Base-by-base conservation (phyloP, 2,329 filamentous ascomycete species). In the Cryphonectria carpinicola region DNA sequence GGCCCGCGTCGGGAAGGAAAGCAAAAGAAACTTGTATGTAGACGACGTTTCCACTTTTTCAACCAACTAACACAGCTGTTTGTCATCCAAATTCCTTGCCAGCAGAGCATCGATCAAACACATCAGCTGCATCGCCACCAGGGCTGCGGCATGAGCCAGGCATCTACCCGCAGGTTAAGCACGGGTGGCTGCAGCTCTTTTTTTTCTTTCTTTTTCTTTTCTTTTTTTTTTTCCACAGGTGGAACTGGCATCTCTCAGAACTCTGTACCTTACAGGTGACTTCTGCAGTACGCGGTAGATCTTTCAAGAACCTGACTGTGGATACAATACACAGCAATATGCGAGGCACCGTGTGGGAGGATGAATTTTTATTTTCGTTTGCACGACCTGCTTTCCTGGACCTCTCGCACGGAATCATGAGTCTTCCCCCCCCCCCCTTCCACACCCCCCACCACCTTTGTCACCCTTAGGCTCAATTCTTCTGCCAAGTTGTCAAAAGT, bases 351-450 rank as follows among this genome's bases (percentile, higher is more conserved):
- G 69, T 65, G 35, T 71, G 58, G 32, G 37, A 71, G 64, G 37
- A 49, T 60, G 49, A 64, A 60, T 49, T 64, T 64, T 46, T 37
- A 61, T 68, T 69, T 58, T 72, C 69, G 69, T 72, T 68, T 69
- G 71, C 71, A 32, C 71, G 28, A 72, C 66, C 63, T 32, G 43
- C 25, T 32, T 25, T 28, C 19, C 32, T 14, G 28, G 22, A 25
- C 63, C 54, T 37, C 37, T 65, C 52, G 41, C 17, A 19, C 39
- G 35, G 39, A 41, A 67, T 35, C 19, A 22, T 56, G 25, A 68
- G 37, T n/a, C 56, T 19, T 43, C 37, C 32, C 22, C 39, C 3
- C 3, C 3, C 28, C 28, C n/a, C n/a, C n/a, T n/a, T n/a, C n/a
- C n/a, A n/a, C n/a, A n/a, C n/a, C n/a, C n/a, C 28, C 28, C 28